phyloP scores from a whole-genome alignment of 768 basidiomycete genomes.

The Leucocoprinus leucothites region DNA sequence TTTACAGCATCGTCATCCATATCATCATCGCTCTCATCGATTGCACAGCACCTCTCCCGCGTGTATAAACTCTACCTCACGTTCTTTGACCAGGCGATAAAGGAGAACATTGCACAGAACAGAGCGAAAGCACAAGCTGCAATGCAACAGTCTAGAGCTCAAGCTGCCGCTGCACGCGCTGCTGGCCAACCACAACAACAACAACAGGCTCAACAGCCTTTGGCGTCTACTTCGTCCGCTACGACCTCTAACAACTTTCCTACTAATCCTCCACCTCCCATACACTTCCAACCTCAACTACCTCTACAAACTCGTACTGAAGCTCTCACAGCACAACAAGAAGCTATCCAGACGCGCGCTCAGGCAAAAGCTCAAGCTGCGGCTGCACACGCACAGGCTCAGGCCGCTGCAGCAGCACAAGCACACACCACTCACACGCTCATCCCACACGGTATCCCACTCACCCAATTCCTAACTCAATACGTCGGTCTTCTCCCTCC shows the following conservation, averaged over 20 bases:
- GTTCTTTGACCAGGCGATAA: constrained; percentile 11
- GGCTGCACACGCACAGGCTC: neutral
- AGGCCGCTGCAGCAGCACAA: neutral
- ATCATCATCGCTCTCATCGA: neutral
- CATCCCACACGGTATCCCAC: constrained; percentile 7
- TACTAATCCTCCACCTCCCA: too few species aligned
- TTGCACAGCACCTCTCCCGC: constrained; percentile 4
- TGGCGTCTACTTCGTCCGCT: neutral
- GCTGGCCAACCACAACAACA: neutral
- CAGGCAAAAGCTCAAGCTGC: neutral
- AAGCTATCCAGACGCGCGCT: neutral
- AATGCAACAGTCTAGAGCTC: constrained; percentile 1
- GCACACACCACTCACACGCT: constrained; percentile 4
- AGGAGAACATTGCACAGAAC: constrained; percentile 10
- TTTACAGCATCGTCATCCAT: neutral
- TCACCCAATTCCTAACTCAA: constrained; percentile 7
- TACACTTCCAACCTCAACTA: neutral
- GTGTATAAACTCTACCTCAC: constrained; percentile 11
- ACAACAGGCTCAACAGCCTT: neutral
- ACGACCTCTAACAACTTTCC: neutral
- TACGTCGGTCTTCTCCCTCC: constrained; percentile 4
- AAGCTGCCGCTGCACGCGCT: neutral
- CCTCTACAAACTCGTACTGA: neutral
- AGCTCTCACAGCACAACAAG: neutral
- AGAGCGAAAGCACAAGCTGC: constrained; percentile 7